Evolutionary conservation across 257 asterid genomes (phyloP), one percentile per base, ranked within the genome.

Genomic region (Solanum boliviense): DNA sequence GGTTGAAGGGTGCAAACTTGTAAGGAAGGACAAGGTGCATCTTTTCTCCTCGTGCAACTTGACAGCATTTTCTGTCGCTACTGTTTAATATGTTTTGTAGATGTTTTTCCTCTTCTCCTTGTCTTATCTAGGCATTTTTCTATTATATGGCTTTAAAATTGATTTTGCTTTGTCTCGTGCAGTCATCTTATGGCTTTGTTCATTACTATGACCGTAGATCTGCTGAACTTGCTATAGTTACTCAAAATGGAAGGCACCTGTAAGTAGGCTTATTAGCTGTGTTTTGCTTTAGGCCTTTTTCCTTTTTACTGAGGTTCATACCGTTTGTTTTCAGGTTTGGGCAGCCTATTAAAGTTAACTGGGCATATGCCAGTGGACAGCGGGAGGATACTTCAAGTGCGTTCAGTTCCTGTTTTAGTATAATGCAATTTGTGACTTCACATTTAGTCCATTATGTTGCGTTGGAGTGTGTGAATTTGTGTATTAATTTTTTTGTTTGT

Each of bases 361-460:
- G 98, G 98, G 99, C 99, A 73, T 97, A 93, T 91, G 96, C 98
- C 65, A 95, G 98, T 89, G 96, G 94, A 88, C 98, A 97, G 93
- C 92, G 98, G 91, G 99, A 97, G 92, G 99, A 95, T 91, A 97
- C 99, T 76, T 93, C 99, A 88, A 88, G 99, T 95, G 86, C 15
- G 95, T 84, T 79, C 18, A 44, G 82, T 79, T 44, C 38, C 86
- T 48, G 44, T 46, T 48, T 29, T 82, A 46, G 70, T 31, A 29
- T 18, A 29, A 29, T 48, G 20, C 86, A 82, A 18, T 82, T 82
- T 20, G 68, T 31, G 9, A 29, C 29, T 48, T 29, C 4, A 39
- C 86, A 27, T 81, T 18, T 48, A 29, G 70, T 52, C 11, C 12
- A 29, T 82, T 48, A 46, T 12, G 44, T 81, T 29, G 86, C 11